Evolutionary conservation across 345 rosid species (phyloP).

Genomic region (Raphanus raphanistrum): DNA sequence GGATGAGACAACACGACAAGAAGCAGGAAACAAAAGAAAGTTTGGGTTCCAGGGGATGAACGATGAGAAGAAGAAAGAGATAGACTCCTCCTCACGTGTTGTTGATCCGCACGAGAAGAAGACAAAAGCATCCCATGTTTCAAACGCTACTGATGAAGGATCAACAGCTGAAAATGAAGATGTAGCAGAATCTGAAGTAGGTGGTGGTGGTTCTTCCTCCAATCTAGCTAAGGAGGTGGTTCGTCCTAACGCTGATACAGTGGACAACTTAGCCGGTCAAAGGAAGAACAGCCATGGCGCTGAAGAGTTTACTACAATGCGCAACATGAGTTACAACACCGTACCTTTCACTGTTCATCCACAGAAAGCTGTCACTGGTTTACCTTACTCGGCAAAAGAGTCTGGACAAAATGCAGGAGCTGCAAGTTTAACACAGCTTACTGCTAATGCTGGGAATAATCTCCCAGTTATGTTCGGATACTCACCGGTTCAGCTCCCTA

Average conservation of each 20-base stretch:
- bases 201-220: constrained; percentile 79
- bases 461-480: constrained; percentile 75
- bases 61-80: constrained; percentile 50
- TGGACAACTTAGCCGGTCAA: constrained; percentile 37
- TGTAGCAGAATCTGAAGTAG: constrained; percentile 89
- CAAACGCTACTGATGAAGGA: constrained; percentile 78
- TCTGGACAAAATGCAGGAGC: constrained; percentile 45
- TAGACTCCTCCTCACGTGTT: constrained; percentile 45
- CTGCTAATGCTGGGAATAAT: constrained; percentile 57
- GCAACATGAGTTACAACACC: constrained; percentile 51
- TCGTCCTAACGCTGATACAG: constrained; percentile 50
- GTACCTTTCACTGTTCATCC: constrained; percentile 61
- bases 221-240: constrained; percentile 58
- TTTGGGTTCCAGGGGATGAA: constrained; percentile 57
- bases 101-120: constrained; percentile 59
- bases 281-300: constrained; percentile 41
- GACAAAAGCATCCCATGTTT: constrained; percentile 65
- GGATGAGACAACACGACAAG: constrained; percentile 56
- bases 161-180: constrained; percentile 93
- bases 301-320: constrained; percentile 58
- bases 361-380: constrained; percentile 39
- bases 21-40: constrained; percentile 63
- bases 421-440: constrained; percentile 50
- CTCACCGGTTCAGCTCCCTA: constrained; percentile 79
- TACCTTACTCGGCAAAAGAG: constrained; percentile 55